phyloP scores from a whole-genome alignment of 352 stramenopile genomes.

The Pythium folliculosum region DNA sequence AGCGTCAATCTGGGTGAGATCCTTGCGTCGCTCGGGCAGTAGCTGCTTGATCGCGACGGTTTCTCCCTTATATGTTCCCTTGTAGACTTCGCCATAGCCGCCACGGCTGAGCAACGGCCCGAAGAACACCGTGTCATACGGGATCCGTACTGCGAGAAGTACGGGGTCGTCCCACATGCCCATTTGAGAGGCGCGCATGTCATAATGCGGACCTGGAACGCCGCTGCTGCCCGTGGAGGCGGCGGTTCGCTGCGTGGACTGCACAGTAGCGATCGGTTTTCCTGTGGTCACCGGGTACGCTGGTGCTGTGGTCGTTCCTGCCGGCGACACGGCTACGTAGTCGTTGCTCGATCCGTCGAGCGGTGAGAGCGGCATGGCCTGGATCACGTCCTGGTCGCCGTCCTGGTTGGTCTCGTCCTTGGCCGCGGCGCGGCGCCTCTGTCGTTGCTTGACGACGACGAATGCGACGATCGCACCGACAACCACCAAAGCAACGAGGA shows the following conservation, averaged over 20 bases:
- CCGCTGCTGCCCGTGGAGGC: background rate
- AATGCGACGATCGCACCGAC: background rate
- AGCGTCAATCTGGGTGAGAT: slow-evolving; percentile 33
- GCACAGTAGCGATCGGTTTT: background rate
- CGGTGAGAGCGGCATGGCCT: slow-evolving; percentile 3
- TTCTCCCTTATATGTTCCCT: slow-evolving; percentile 32
- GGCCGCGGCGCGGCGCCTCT: background rate
- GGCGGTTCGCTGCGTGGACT: slow-evolving; percentile 1
- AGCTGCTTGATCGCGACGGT: slow-evolving; percentile 52
- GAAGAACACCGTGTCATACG: slow-evolving; percentile 3
- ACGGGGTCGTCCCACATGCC: slow-evolving; percentile 18
- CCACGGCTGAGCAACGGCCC: slow-evolving; percentile 16
- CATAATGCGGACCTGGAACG: background rate
- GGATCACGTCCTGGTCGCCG: background rate
- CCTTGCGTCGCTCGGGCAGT: slow-evolving; percentile 28
- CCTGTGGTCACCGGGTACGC: background rate
- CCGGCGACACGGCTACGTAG: background rate
- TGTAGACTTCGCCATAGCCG: slow-evolving; percentile 37
- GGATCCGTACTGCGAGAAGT: slow-evolving; percentile 5
- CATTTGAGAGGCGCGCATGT: background rate
- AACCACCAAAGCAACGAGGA: background rate
- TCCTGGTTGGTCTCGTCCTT: background rate
- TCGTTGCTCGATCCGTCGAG: background rate
- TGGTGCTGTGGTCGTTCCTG: background rate
- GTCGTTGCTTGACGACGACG: background rate